phyloP scores from a whole-genome alignment of 176 grass and related monocot genomes.

The Calamus simplicifolius region DNA sequence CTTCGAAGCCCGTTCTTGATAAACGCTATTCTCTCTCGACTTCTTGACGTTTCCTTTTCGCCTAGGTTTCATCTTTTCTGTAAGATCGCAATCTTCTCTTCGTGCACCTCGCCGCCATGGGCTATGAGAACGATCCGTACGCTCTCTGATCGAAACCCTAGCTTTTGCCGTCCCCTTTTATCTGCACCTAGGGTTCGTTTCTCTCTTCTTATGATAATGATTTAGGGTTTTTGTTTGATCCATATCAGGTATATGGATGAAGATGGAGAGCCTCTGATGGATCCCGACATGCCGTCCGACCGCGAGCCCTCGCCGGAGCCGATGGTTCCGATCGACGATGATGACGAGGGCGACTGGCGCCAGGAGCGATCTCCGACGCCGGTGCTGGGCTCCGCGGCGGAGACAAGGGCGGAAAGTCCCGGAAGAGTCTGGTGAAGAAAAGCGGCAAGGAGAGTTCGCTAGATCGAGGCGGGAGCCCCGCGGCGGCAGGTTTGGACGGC shows the following conservation, averaged over 20 bases:
- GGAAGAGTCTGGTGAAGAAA: slow-evolving; percentile 82
- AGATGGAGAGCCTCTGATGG: slow-evolving; percentile 77
- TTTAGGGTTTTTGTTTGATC: slow-evolving; percentile 11
- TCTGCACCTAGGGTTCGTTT: neutral
- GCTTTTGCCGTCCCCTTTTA: neutral
- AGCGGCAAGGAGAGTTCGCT: slow-evolving; percentile 11
- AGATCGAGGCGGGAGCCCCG: neutral
- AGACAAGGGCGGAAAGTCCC: slow-evolving; percentile 39
- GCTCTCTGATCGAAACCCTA: neutral
- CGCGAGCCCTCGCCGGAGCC: slow-evolving; percentile 14
- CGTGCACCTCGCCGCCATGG: neutral
- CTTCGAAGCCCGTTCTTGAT: no score
- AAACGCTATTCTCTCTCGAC: no score
- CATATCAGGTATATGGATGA: slow-evolving; percentile 54
- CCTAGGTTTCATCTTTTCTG: neutral
- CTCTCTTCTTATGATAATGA: neutral
- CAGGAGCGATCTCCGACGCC: slow-evolving; percentile 63
- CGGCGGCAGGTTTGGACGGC: slow-evolving; percentile 37
- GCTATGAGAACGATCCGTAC: slow-evolving; percentile 20
- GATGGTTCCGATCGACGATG: slow-evolving; percentile 38
- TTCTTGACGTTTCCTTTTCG: neutral
- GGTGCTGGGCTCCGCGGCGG: slow-evolving; percentile 21
- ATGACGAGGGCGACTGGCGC: slow-evolving; percentile 41
- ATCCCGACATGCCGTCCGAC: slow-evolving; percentile 35
- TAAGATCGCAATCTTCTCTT: neutral